Conservation (phyloP, 805 yeast species). For the Myxozyma mucilagina region DNA sequence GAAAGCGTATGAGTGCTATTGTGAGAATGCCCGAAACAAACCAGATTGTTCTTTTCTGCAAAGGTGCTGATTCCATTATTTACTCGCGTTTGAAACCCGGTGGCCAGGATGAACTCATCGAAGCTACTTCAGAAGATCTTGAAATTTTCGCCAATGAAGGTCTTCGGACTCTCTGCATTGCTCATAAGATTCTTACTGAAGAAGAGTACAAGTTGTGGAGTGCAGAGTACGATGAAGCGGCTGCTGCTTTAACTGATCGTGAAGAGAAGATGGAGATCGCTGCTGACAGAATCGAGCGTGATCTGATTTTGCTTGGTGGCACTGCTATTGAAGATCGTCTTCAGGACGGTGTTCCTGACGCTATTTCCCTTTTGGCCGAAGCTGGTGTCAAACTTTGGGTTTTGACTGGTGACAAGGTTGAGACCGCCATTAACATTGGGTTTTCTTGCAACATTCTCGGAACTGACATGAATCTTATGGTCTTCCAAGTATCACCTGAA, state of each 20-base stretch:
- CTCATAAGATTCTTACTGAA: slow-evolving; percentile 53
- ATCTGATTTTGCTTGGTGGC: slow-evolving; percentile 63
- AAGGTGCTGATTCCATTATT: slow-evolving; percentile 79
- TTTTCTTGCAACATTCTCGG: slow-evolving; percentile 72
- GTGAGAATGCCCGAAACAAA: slow-evolving; percentile 48
- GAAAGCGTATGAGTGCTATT: slow-evolving; percentile 79
- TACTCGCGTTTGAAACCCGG: slow-evolving; percentile 48
- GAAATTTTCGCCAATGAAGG: slow-evolving; percentile 77
- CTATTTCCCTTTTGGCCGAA: slow-evolving; percentile 61
- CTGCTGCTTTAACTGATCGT: slow-evolving; percentile 55
- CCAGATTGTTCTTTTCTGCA: slow-evolving; percentile 52
- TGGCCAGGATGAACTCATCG: slow-evolving; percentile 49
- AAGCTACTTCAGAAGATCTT: slow-evolving; percentile 61
- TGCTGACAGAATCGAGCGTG: slow-evolving; percentile 60
- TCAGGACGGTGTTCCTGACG: slow-evolving; percentile 75
- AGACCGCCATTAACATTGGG: slow-evolving; percentile 82
- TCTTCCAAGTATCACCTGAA: slow-evolving; percentile 48
- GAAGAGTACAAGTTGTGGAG: slow-evolving; percentile 56
- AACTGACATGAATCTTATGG: slow-evolving; percentile 66
- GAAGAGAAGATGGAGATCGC: slow-evolving; percentile 57
- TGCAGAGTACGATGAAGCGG: slow-evolving; percentile 56
- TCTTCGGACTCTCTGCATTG: slow-evolving; percentile 71
- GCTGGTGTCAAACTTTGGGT: slow-evolving; percentile 86
- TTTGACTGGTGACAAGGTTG: slow-evolving; percentile 78
- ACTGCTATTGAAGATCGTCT: slow-evolving; percentile 81